A percentile compares a stretch with the other conserved stretches of the same genome.
phyloP scores from a whole-genome alignment of 495 filamentous ascomycete species.

The Neurospora sp. region DNA sequence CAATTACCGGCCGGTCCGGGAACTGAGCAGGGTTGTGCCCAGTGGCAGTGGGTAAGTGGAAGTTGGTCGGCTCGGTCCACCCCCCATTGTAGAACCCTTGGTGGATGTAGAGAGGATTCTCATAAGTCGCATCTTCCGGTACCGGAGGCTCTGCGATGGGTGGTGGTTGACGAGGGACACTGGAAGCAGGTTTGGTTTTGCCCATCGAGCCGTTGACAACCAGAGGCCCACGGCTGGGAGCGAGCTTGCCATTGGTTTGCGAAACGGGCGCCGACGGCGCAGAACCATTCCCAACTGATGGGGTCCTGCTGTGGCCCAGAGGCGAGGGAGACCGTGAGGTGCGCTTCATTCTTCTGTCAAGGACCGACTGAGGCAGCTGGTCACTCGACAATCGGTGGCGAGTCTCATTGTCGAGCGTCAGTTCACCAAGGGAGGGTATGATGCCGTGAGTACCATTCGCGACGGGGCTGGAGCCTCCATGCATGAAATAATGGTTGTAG shows the following conservation, averaged over 20 bases:
- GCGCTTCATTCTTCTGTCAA: conserved; percentile 39
- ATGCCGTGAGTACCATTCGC: conserved; percentile 25
- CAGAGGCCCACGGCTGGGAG: conserved; percentile 26
- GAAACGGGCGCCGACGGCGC: conserved; percentile 26
- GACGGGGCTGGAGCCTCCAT: conserved; percentile 22
- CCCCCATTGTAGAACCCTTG: conserved; percentile 17
- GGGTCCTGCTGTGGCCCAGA: conserved; percentile 34
- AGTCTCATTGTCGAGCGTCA: conserved; percentile 23
- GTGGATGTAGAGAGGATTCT: conserved; percentile 33
- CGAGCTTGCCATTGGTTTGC: conserved; percentile 17
- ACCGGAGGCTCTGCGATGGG: conserved; percentile 14
- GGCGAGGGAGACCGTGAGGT: conserved; percentile 48
- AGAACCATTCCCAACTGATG: conserved; percentile 33
- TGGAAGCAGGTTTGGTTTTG: conserved; percentile 14
- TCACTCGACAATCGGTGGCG: conserved; percentile 39
- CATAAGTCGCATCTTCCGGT: conserved; percentile 20
- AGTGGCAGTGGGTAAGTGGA: conserved; percentile 6
- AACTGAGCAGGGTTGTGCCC: conserved; percentile 21
- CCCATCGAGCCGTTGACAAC: conserved; percentile 37
- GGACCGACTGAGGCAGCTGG: conserved; percentile 38
- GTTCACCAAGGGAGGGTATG: conserved; percentile 35
- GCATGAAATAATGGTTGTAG: conserved; percentile 33
- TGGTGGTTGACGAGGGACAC: conserved; percentile 10
- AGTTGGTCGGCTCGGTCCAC: conserved; percentile 13
- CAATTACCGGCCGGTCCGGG: conserved; percentile 36